Base-by-base conservation (phyloP, 2,329 filamentous ascomycete species). In the Fusarium nurragi region DNA sequence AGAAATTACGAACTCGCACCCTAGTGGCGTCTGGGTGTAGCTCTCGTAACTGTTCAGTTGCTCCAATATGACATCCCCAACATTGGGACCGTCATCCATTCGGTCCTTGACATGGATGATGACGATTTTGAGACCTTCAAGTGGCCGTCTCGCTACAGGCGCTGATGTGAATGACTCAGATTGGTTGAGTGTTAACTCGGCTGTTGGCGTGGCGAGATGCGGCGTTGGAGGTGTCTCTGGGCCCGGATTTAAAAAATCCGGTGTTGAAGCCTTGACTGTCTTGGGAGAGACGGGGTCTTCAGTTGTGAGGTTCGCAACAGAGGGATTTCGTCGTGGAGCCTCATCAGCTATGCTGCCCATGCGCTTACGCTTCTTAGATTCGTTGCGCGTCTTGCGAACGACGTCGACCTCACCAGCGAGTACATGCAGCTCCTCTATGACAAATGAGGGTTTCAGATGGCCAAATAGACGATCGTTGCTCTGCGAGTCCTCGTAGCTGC, bases 41-140 rank as follows among this genome's bases (percentile, higher is more conserved):
- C 81, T 78, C 60, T 94, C 92, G 58, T 92, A 83, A 23, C 87
- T 86, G 18, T 78, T 74, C 46, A 98, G 77, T 75, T 97, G 87
- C 59, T 81, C 73, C 21, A 95, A 71, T 32, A 98, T 97, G 3
- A 78, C 83, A 5, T 92, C 87, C 1, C 78, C 32, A 81, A 85
- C 3, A 84, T 87, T 44, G 79, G 86, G 86, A 0, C 88, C 92
- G 73, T 97, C 93, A 10, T 83, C 81, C 53, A 97, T 79, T 21
- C 86, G 90, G 66, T 98, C 94, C 76, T 99, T 99, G 72, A 98
- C 86, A 74, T 99, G 95, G 34, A 98, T 98, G 53, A 98, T 87
- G 46, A 97, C 88, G 2, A 99, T 82, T 64, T 88, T 90, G 25
- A 98, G 75, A 0, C 93, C 93, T 49, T 83, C 80, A 6, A 99